Evolutionary conservation across 495 filamentous ascomycete genomes (phyloP).

Genomic region (Massariosphaeria phaeospora): DNA sequence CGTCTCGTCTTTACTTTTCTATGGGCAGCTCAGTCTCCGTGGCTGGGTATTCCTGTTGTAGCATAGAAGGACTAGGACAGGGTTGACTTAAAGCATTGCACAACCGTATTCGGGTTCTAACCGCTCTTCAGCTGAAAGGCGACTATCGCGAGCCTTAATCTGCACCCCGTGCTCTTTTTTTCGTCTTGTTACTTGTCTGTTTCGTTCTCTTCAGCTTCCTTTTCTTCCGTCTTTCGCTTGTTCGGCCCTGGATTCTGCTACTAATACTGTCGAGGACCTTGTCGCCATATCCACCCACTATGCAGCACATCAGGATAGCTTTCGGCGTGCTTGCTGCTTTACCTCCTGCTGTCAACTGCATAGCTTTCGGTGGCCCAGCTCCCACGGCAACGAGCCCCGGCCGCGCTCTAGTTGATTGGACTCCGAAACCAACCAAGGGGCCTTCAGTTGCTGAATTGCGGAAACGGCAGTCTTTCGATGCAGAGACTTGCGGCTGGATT

Average conservation of each 20-base stretch:
- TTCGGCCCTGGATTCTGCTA: constrained; percentile 4
- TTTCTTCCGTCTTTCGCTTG: constrained; percentile 10
- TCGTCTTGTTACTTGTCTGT: background rate
- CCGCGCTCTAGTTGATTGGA: constrained; percentile 10
- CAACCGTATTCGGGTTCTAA: background rate
- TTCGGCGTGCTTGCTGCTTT: constrained; percentile 13
- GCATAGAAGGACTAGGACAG: no score
- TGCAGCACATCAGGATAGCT: constrained; percentile 8
- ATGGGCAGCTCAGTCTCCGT: no score
- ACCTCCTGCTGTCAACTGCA: constrained; percentile 8
- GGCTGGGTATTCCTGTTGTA: no score
- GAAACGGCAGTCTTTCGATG: constrained; percentile 10
- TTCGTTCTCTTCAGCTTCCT: background rate
- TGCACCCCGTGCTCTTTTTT: background rate
- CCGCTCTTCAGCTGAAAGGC: constrained; percentile 6
- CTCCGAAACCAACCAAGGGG: constrained; percentile 26
- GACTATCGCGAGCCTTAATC: background rate
- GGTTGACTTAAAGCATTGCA: no score
- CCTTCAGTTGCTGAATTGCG: constrained; percentile 21
- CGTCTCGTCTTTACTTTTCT: background rate
- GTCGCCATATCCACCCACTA: constrained; percentile 6
- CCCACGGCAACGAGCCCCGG: constrained; percentile 10
- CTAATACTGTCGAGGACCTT: no score
- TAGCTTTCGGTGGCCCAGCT: constrained; percentile 28
- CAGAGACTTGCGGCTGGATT: constrained; percentile 29